Base-by-base conservation (phyloP, 306 rosid genomes). In the Cucumis hystrix region DNA sequence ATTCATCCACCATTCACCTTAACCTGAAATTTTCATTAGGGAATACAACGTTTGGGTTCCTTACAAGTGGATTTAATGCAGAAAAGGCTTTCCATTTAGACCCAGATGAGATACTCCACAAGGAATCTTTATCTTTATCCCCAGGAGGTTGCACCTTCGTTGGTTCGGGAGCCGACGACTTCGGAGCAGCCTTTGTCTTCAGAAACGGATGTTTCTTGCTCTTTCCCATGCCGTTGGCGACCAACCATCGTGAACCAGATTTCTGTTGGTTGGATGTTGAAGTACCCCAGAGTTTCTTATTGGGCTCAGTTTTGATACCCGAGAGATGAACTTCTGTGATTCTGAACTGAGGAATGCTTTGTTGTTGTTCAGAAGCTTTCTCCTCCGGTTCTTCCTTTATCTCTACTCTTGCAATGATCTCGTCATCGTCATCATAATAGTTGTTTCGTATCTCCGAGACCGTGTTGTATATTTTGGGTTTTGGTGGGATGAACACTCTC, bases 181-280 rank as follows among this genome's bases (percentile, higher is more conserved):
- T 88, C 4, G 89, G 35, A 35, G 80, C 85, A 65, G 45, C 61
- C 83, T 85, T 90, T 55, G 96, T 75, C 87, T 89, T 95, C 83
- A 88, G 18, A 8, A 84, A 41, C 51, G 89, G 88, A 78, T 90
- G 84, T 78, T 88, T 89, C 76, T 81, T 86, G 82, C 62, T 72
- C 81, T 92, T 95, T 21, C 97, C 92, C 97, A 90, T 90, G 78
- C 97, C 99, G 76, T 89, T 90, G 8, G 97, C 97, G 66, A 95
- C 76, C 86, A 92, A 78, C 99, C 99, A 92, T 13, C 99, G 96
- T 4, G 99, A 95, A 76, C 93, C 92, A 9, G 97, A 90, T 49
- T 90, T 84, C 62, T 90, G 89, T 83, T 89, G 90, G 56, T 39
- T 79, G 17, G 88, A 68, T 23, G 82, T 80, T 54, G 87, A 75